A percentile compares a stretch with the other conserved stretches of the same genome.
Conservation (phyloP, 306 rosid genomes). For the Lablab purpureus region DNA sequence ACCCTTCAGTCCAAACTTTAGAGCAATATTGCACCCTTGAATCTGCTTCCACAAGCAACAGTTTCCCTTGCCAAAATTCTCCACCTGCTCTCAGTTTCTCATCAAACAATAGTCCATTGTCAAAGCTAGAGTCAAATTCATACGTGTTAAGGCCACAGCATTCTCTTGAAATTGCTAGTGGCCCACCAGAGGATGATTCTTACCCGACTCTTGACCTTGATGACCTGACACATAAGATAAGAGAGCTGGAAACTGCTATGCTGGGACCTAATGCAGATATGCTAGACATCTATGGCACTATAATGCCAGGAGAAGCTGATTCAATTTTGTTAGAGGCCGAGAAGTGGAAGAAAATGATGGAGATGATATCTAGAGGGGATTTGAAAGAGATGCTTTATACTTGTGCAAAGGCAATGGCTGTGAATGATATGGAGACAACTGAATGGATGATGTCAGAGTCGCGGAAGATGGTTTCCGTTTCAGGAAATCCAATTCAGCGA, state of each 20-base stretch:
- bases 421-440: conserved; percentile 61
- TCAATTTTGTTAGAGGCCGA: conserved; percentile 52
- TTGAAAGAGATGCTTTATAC: conserved; percentile 81
- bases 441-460: conserved; percentile 75
- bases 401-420: conserved; percentile 77
- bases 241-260: conserved; percentile 82
- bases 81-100: conserved; percentile 59
- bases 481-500: conserved; percentile 83
- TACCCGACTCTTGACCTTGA: conserved; percentile 62
- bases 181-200: conserved; percentile 64
- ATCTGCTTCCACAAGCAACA: conserved; percentile 64
- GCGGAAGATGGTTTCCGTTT: conserved; percentile 86
- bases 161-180: conserved; percentile 59
- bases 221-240: conserved; percentile 79
- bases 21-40: conserved; percentile 68
- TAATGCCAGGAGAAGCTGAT: conserved; percentile 45
- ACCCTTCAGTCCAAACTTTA: conserved; percentile 55
- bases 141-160: conserved; percentile 48
- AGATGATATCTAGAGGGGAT: conserved; percentile 66
- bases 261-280: conserved; percentile 63
- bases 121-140: conserved; percentile 53
- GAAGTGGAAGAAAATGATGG: conserved; percentile 63
- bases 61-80: conserved; percentile 72
- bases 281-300: conserved; percentile 46
- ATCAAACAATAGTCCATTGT: conserved; percentile 65